phyloP scores from a whole-genome alignment of 495 filamentous ascomycete genomes.

The Clavariopsis aquatica region DNA sequence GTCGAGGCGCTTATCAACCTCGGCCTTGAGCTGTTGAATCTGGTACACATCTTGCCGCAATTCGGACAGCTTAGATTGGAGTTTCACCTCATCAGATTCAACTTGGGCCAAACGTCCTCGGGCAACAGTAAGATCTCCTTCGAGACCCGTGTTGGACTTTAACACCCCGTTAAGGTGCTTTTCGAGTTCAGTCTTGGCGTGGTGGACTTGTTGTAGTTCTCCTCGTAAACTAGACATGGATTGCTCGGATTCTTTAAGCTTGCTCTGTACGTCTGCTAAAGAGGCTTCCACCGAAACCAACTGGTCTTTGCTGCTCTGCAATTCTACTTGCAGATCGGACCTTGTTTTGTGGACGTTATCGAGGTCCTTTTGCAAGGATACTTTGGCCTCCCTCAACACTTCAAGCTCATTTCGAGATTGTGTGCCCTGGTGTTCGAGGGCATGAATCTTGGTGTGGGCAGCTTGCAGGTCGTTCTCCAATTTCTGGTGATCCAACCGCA shows the following conservation, averaged over 20 bases:
- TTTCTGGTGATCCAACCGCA: conserved; percentile 1
- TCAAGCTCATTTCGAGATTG: conserved; percentile 9
- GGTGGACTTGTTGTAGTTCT: not conserved
- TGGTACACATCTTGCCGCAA: not conserved
- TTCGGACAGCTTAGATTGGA: conserved; percentile 9
- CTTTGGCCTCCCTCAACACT: not conserved
- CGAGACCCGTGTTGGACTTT: conserved; percentile 4
- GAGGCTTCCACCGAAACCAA: conserved; percentile 5
- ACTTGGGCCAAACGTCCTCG: not conserved
- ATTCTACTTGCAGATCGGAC: not conserved
- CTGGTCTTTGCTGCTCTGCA: conserved; percentile 13
- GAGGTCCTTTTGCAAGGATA: not conserved
- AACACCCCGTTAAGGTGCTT: not conserved
- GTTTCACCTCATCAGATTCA: conserved; percentile 7
- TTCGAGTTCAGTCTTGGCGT: conserved; percentile 11
- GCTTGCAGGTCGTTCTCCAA: conserved; percentile 23
- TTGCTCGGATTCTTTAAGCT: conserved; percentile 3
- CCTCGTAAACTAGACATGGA: conserved; percentile 5
- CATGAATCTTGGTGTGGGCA: conserved; percentile 18
- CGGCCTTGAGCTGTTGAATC: conserved; percentile 9
- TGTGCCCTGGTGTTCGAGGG: conserved; percentile 2
- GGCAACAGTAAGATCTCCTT: not conserved
- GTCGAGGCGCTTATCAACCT: conserved; percentile 13
- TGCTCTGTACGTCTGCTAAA: conserved; percentile 2
- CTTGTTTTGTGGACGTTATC: not conserved